These are phyloP conservation scores for Parietaria judaica DNA, from an alignment of 306 rosid species.

Conservation along the genomic window DNA sequence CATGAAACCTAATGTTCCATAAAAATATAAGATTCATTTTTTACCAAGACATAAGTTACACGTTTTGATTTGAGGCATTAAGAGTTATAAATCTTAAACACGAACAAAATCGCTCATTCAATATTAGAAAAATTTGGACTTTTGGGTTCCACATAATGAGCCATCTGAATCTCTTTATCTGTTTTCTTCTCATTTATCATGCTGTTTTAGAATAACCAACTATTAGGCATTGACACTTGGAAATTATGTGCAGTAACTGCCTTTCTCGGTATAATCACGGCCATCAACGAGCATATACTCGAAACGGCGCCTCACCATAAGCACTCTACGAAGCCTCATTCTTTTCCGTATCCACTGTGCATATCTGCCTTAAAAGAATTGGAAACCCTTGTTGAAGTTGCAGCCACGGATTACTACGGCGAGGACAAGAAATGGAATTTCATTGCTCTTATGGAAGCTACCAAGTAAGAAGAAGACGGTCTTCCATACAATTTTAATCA, in stretches of 20 bases:
- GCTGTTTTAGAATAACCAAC: no score
- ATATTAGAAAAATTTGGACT: not conserved
- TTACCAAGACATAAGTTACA: not conserved
- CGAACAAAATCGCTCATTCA: not conserved
- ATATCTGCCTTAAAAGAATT: constrained; percentile 84
- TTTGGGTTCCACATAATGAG: no score
- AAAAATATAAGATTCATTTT: not conserved
- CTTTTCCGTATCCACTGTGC: constrained; percentile 75
- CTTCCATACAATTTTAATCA: not conserved
- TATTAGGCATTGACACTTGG: not conserved
- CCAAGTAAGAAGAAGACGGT: constrained; percentile 53
- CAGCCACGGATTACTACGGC: constrained; percentile 76
- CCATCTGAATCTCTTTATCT: not conserved
- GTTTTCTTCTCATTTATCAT: not conserved
- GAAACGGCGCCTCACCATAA: constrained; percentile 46
- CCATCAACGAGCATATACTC: constrained; percentile 79
- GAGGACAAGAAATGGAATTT: constrained; percentile 90
- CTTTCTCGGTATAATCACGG: constrained; percentile 70
- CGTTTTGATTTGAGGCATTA: not conserved
- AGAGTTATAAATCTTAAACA: not conserved
- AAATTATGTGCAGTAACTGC: constrained; percentile 65
- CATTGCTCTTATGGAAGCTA: constrained; percentile 77
- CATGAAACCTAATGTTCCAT: constrained; percentile 14
- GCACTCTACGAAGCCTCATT: constrained; percentile 30
- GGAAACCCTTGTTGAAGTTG: constrained; percentile 89